phyloP scores from a whole-genome alignment of 805 yeast genomes.

The Clavispora fructus region DNA sequence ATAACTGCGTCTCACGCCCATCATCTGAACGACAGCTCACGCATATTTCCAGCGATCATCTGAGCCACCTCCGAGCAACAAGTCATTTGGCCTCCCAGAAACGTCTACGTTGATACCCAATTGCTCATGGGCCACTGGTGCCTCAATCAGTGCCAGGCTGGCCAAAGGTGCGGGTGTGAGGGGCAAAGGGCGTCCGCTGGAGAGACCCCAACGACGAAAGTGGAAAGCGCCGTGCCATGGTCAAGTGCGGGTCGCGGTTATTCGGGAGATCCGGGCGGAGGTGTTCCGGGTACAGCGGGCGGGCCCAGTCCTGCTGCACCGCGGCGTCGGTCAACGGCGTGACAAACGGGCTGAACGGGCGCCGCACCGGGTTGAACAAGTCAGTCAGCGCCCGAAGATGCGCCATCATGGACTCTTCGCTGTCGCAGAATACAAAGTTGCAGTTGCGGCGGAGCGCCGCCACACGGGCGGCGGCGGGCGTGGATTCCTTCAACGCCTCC shows the following conservation, averaged over 20 bases:
- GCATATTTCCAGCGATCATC: too few relatives aligned
- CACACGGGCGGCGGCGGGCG: slow-evolving; percentile 4
- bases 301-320: slow-evolving; percentile 31
- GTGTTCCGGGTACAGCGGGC: slow-evolving; percentile 14
- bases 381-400: slow-evolving; percentile 31
- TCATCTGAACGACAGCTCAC: too few relatives aligned
- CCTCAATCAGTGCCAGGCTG: not conserved
- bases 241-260: slow-evolving; percentile 7
- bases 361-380: slow-evolving; percentile 32
- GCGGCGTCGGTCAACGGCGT: slow-evolving; percentile 37
- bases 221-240: slow-evolving; percentile 12
- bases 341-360: slow-evolving; percentile 29
- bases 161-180: not conserved
- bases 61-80: too few relatives aligned
- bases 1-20: too few relatives aligned
- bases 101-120: too few relatives aligned
- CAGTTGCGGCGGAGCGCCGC: slow-evolving; percentile 7
- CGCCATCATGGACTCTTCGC: slow-evolving; percentile 15
- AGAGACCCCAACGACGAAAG: slow-evolving; percentile 3
- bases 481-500: slow-evolving; percentile 8
- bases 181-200: not conserved
- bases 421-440: slow-evolving; percentile 6
- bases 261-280: not conserved
- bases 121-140: too few relatives aligned
- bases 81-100: too few relatives aligned